Percentiles rank a stretch among this genome's conserved stretches.
These are phyloP conservation scores for Phialophora macrospora DNA, from an alignment of 2,329 filamentous ascomycete genomes.

Conservation along the genomic window DNA sequence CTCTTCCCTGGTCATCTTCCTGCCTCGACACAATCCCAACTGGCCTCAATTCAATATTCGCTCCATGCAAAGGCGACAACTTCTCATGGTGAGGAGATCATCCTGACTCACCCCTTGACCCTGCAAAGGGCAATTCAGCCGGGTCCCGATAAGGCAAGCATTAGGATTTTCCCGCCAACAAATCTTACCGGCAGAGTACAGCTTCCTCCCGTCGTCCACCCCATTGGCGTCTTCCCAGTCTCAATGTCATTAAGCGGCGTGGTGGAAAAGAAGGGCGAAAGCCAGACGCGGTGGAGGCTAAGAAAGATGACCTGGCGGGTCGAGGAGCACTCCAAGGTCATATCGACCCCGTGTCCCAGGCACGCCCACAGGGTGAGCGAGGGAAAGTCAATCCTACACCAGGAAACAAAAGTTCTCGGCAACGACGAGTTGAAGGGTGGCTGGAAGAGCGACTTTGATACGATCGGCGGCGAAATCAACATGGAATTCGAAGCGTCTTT, in stretches of 20 bases:
- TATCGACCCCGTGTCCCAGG: slow-evolving; percentile 78
- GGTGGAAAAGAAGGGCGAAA: slow-evolving; percentile 69
- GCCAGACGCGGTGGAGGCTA: slow-evolving; percentile 82
- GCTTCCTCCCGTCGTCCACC: slow-evolving; percentile 81
- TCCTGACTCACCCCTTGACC: slow-evolving; percentile 69
- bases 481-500: slow-evolving; percentile 74
- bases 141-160: slow-evolving; percentile 81
- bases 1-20: slow-evolving; percentile 85
- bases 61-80: slow-evolving; percentile 71
- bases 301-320: slow-evolving; percentile 92
- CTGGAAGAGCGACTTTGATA: slow-evolving; percentile 82
- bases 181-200: slow-evolving; percentile 86
- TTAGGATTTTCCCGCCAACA: slow-evolving; percentile 94
- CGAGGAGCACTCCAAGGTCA: slow-evolving; percentile 80
- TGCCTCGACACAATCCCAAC: slow-evolving; percentile 73
- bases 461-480: slow-evolving; percentile 74
- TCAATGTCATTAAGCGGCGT: slow-evolving; percentile 85
- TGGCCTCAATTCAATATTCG: slow-evolving; percentile 77
- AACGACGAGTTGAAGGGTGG: slow-evolving; percentile 80
- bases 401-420: slow-evolving; percentile 76
- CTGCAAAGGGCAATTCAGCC: slow-evolving; percentile 80
- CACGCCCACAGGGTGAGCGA: slow-evolving; percentile 71
- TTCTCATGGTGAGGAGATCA: slow-evolving; percentile 65
- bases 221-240: slow-evolving; percentile 79
- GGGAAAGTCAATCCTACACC: slow-evolving; percentile 73